Evolutionary conservation across 768 basidiomycete species (phyloP).

Genomic region (Steccherinum ochraceum): DNA sequence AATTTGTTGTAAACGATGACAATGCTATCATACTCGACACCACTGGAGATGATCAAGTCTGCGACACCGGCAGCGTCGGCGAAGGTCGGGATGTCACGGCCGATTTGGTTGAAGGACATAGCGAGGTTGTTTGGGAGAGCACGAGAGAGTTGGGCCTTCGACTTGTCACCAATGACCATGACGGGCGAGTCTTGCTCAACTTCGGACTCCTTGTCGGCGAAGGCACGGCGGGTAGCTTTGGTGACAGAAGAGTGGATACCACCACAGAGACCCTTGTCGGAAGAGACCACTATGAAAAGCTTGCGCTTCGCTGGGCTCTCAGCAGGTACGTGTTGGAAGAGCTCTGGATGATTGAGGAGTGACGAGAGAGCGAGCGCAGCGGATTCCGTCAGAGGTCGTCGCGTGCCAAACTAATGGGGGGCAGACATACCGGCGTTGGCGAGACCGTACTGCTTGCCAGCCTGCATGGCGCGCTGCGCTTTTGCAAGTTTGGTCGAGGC

Average conservation of each 20-base stretch:
- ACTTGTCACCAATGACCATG: conserved; percentile 95
- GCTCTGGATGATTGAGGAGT: conserved; percentile 44
- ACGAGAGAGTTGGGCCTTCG: conserved; percentile 85
- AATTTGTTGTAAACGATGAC: conserved; percentile 81
- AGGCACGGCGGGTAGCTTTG: conserved; percentile 76
- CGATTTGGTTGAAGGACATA: conserved; percentile 96
- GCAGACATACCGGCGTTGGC: conserved; percentile 75
- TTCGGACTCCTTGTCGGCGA: conserved; percentile 43
- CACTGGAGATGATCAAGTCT: conserved; percentile 83
- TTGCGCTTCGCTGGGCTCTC: conserved; percentile 68
- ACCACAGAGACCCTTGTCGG: conserved; percentile 99
- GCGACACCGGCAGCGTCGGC: conserved; percentile 92
- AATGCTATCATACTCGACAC: conserved; percentile 82
- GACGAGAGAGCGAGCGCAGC: not conserved
- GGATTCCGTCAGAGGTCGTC: not conserved
- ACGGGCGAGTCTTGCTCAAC: conserved; percentile 60
- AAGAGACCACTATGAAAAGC: conserved; percentile 92
- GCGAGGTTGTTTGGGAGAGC: conserved; percentile 56
- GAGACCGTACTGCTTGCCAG: conserved; percentile 87
- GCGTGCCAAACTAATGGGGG: not conserved
- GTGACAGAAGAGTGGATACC: conserved; percentile 98
- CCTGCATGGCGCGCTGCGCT: conserved; percentile 89
- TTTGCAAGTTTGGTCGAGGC: conserved; percentile 95
- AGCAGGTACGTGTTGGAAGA: conserved; percentile 73
- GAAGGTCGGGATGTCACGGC: conserved; percentile 95